Conservation (phyloP, 306 rosid species). For the Castanopsis chinensis region DNA sequence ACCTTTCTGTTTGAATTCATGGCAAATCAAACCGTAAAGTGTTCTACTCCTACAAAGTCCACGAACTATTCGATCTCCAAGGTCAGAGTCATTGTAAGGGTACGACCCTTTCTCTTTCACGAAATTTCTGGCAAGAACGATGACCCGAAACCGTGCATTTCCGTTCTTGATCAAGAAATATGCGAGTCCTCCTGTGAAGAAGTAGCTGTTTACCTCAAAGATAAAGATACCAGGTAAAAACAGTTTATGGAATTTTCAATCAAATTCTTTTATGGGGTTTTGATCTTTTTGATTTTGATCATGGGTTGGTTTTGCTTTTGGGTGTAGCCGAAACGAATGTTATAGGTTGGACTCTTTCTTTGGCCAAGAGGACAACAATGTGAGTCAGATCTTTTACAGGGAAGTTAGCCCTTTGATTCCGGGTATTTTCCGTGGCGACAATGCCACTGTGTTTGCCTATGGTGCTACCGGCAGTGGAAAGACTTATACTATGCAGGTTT, state of each 20-base stretch:
- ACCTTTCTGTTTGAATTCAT: slow-evolving; percentile 15
- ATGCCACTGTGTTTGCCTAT: slow-evolving; percentile 86
- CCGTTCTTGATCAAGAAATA: slow-evolving; percentile 43
- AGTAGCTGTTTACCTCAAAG: slow-evolving; percentile 69
- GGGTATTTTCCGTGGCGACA: slow-evolving; percentile 63
- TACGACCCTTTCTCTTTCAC: slow-evolving; percentile 74
- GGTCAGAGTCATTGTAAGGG: slow-evolving; percentile 78
- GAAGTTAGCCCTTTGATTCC: slow-evolving; percentile 82
- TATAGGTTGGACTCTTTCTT: slow-evolving; percentile 74
- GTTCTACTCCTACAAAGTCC: slow-evolving; percentile 32
- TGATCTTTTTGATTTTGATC: background rate
- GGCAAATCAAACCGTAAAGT: slow-evolving; percentile 34
- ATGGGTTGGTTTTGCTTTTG: background rate
- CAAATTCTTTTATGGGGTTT: background rate
- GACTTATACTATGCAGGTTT: slow-evolving; percentile 94
- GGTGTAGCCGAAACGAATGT: slow-evolving; percentile 74
- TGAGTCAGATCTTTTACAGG: slow-evolving; percentile 55
- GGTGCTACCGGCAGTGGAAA: slow-evolving; percentile 99
- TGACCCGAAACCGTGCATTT: slow-evolving; percentile 46
- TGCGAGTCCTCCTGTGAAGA: slow-evolving; percentile 30
- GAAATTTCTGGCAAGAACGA: slow-evolving; percentile 36
- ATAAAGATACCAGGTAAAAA: slow-evolving; percentile 66
- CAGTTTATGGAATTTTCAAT: background rate
- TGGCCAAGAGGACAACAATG: slow-evolving; percentile 69
- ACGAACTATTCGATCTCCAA: slow-evolving; percentile 43